Conservation (phyloP, 495 filamentous ascomycete species). For the Lepraria neglecta region DNA sequence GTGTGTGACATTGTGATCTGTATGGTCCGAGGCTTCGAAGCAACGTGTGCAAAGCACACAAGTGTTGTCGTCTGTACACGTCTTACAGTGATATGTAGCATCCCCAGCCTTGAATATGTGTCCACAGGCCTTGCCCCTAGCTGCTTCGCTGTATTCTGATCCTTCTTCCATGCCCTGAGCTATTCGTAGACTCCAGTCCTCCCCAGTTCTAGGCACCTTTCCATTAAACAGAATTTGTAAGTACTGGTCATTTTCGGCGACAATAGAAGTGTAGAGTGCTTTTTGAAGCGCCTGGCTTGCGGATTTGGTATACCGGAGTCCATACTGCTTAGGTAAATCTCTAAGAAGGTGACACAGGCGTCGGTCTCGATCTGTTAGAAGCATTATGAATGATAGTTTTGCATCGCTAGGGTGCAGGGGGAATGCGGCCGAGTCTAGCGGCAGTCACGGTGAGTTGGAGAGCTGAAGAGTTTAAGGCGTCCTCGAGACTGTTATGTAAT, state of each 20-base stretch:
- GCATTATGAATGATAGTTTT: conserved; percentile 13
- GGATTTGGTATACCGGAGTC: conserved; percentile 62
- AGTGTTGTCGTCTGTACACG: conserved; percentile 81
- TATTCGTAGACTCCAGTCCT: conserved; percentile 65
- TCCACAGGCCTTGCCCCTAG: conserved; percentile 90
- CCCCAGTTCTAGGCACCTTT: conserved; percentile 50
- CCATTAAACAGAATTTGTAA: conserved; percentile 73
- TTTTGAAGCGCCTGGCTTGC: conserved; percentile 64
- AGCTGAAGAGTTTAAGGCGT: background rate
- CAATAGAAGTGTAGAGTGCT: conserved; percentile 80
- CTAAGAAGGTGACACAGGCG: conserved; percentile 70
- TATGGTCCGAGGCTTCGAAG: conserved; percentile 92
- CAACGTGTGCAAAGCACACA: conserved; percentile 84
- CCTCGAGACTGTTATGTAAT: background rate
- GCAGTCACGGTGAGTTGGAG: background rate
- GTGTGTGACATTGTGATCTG: conserved; percentile 84
- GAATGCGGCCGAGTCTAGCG: background rate
- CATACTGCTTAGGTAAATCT: conserved; percentile 59
- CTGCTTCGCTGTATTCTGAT: conserved; percentile 87
- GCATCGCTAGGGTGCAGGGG: conserved; percentile 10
- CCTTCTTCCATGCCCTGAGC: conserved; percentile 91
- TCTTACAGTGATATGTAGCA: conserved; percentile 88
- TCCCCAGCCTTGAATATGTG: conserved; percentile 94
- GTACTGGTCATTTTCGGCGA: conserved; percentile 62
- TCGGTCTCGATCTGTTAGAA: conserved; percentile 45